phyloP scores from a whole-genome alignment of 805 yeast species.

The Peterozyma xylosa region DNA sequence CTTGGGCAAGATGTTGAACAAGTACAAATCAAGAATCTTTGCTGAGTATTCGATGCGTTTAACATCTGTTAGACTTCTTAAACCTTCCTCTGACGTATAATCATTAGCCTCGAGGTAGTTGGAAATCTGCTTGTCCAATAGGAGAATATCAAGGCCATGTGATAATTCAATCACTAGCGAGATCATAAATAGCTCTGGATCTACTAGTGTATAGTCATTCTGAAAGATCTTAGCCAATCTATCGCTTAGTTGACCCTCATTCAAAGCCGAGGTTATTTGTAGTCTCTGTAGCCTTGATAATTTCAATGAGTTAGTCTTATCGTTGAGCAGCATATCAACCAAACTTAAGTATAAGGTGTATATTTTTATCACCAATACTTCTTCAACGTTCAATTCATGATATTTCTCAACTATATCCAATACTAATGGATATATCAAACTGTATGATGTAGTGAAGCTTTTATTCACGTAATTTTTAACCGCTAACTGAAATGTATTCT shows the following conservation, averaged over 20 bases:
- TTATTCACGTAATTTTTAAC: slow-evolving; percentile 31
- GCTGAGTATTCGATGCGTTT: slow-evolving; percentile 6
- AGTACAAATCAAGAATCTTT: slow-evolving; percentile 17
- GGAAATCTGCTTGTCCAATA: slow-evolving; percentile 17
- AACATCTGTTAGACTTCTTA: not conserved
- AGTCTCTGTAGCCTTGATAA: not conserved
- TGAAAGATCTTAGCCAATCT: slow-evolving; percentile 13
- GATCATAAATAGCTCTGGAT: slow-evolving; percentile 20
- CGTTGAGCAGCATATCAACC: slow-evolving; percentile 20
- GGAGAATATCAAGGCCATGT: slow-evolving; percentile 15
- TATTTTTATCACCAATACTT: slow-evolving; percentile 12
- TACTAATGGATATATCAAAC: slow-evolving; percentile 14
- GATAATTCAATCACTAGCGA: slow-evolving; percentile 22
- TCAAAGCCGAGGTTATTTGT: slow-evolving; percentile 9
- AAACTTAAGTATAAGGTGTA: slow-evolving; percentile 21
- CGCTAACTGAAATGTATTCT: slow-evolving; percentile 25
- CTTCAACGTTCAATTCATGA: slow-evolving; percentile 4
- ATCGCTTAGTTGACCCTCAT: slow-evolving; percentile 15
- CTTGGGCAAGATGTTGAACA: slow-evolving; percentile 16
- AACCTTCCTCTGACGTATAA: slow-evolving; percentile 13
- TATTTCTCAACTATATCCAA: slow-evolving; percentile 9
- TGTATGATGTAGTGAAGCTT: slow-evolving; percentile 21
- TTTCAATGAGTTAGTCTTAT: slow-evolving; percentile 1
- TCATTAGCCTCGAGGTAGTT: slow-evolving; percentile 11
- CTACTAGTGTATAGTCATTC: slow-evolving; percentile 9